Evolutionary conservation across 148 eudicot genomes (phyloP).

Genomic region (Polygonum aviculare): DNA sequence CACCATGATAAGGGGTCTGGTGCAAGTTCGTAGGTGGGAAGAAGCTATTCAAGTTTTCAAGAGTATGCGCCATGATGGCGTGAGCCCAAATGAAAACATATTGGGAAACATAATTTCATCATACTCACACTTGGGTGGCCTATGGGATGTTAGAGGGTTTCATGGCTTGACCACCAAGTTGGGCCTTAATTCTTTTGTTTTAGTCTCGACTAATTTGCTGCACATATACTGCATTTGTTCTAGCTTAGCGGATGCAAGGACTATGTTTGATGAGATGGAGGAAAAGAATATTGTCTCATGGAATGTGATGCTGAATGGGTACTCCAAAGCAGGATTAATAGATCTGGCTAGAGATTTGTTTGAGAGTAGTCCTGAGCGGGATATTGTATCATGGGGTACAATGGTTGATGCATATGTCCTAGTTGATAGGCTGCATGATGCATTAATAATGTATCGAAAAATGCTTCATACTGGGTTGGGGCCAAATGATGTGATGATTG

Average conservation of each 20-base stretch:
- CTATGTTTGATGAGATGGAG: slow-evolving; percentile 55
- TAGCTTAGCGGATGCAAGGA: slow-evolving; percentile 42
- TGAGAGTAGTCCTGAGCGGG: slow-evolving; percentile 50
- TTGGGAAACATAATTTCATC: slow-evolving; percentile 67
- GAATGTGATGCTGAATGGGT: slow-evolving; percentile 95
- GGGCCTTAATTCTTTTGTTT: slow-evolving; percentile 44
- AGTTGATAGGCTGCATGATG: slow-evolving; percentile 46
- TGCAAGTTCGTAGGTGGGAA: slow-evolving; percentile 32
- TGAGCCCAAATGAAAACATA: slow-evolving; percentile 61
- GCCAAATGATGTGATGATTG: slow-evolving; percentile 81
- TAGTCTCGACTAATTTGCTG: slow-evolving; percentile 65
- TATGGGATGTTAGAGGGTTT: slow-evolving; percentile 25
- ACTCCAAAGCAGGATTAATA: slow-evolving; percentile 44
- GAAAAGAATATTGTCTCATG: slow-evolving; percentile 66
- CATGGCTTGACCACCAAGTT: slow-evolving; percentile 57
- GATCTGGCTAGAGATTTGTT: slow-evolving; percentile 55
- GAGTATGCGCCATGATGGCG: slow-evolving; percentile 53
- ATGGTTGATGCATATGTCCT: slow-evolving; percentile 57
- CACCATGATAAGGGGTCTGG: slow-evolving; percentile 78
- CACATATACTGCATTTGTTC: slow-evolving; percentile 48
- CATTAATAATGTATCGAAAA: slow-evolving; percentile 42
- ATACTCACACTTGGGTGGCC: slow-evolving; percentile 36
- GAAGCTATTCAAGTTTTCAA: slow-evolving; percentile 47
- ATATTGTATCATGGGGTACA: slow-evolving; percentile 86
- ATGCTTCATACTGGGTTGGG: slow-evolving; percentile 44